Base-by-base conservation (phyloP, 108 stramenopile genomes). In the Skeletonema marinoi region DNA sequence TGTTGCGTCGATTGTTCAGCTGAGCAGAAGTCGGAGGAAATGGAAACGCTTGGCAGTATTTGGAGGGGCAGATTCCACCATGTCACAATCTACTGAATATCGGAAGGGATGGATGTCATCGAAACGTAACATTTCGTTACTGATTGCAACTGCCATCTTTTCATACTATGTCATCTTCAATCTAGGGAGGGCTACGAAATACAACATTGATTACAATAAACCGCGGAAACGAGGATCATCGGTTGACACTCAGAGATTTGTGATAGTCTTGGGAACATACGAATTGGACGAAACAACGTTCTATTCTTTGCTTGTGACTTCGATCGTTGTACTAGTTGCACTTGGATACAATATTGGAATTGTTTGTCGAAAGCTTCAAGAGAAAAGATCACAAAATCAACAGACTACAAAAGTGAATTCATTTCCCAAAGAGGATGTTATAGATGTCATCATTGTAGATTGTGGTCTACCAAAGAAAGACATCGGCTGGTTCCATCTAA, bases 401-500 rank as follows among this genome's bases (percentile, higher is more conserved):
- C 62, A 33, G 42, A 7, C 29, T 25, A 10, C 25, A 19, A 42
- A 56, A 51, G 25, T 29, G 2, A 56, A 56, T 56, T 4, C 54
- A 11, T 25, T 56, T 25, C 54, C 54, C 21, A 56, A 56, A n/a
- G 54, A 56, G 10, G 54, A 32, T 29, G 33, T 33, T 8, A 44
- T 78, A 13, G 83, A 89, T 50, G 89, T 93, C 3, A 72, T 93
- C 8, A 51, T 93, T 16, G 83, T 91, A 2, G 92, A 89, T 75
- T 85, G 86, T 69, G 88, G 90, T 3, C 50, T 77, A 3, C 92
- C 92, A 1, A 83, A 86, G 19, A 79, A 74, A 14, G 85, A 87
- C n/a, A 88, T 92, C 85, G 93, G 95, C 17, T 92, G 91, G 92
- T 93, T 88, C 59, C 95, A 96, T 71, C 80, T 88, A 19, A 78